Conservation (phyloP, 78 protist species). For the Chrysochromulina tobinii region DNA sequence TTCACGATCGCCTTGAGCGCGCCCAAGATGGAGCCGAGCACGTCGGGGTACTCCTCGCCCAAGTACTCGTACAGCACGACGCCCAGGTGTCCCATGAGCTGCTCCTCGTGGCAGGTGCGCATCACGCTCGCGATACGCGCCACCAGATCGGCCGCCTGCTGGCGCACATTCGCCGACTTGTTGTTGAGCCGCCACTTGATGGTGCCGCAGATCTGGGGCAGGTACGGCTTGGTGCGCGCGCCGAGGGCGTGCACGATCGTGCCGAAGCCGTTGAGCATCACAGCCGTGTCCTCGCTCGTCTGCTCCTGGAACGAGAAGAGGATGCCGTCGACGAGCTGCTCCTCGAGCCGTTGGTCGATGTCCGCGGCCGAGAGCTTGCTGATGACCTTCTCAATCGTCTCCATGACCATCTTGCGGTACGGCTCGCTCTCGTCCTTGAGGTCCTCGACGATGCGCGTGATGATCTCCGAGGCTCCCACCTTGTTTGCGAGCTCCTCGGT, state of each 20-base stretch:
- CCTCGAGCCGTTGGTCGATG: conserved; percentile 85
- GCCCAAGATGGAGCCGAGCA: conserved; percentile 85
- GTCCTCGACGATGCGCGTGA: conserved; percentile 82
- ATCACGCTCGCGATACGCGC: conserved; percentile 90
- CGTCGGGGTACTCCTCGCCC: conserved; percentile 99
- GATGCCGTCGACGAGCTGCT: conserved; percentile 91
- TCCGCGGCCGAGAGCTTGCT: conserved; percentile 92
- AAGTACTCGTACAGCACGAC: conserved; percentile 90
- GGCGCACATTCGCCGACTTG: conserved; percentile 80
- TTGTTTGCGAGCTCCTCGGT: conserved; percentile 94
- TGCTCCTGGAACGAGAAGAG: conserved; percentile 94
- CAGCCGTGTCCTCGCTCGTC: conserved; percentile 75
- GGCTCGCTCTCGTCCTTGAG: conserved; percentile 94
- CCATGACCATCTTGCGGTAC: conserved; percentile 92
- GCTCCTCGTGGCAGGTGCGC: conserved; percentile 87
- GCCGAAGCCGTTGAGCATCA: conserved; percentile 70
- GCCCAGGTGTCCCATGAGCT: conserved; percentile 85
- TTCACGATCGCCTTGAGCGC: conserved; percentile 91
- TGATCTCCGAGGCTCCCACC: conserved; percentile 86
- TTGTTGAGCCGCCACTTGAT: conserved; percentile 94
- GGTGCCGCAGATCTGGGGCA: conserved; percentile 86
- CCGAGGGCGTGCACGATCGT: conserved; percentile 88
- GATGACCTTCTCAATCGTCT: conserved; percentile 78
- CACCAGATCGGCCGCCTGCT: conserved; percentile 95
- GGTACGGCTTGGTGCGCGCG: conserved; percentile 86